phyloP scores from a whole-genome alignment of 2,329 filamentous ascomycete species.

The Colletotrichum liriopes region DNA sequence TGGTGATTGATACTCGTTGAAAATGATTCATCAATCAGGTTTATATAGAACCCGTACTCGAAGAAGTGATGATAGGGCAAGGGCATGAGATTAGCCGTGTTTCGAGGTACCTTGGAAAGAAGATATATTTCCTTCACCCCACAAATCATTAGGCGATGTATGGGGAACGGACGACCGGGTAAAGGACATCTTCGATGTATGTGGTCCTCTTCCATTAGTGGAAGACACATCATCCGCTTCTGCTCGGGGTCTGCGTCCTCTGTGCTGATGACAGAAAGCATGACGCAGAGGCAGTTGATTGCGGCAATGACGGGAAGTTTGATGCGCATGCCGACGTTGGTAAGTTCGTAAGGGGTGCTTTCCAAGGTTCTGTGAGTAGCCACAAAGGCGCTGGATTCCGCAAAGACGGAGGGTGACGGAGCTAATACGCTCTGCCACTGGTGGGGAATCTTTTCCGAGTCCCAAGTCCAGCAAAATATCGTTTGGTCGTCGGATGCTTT shows the following conservation, averaged over 20 bases:
- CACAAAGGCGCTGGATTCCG: slow-evolving; percentile 16
- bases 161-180: slow-evolving; percentile 19
- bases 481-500: slow-evolving; percentile 25
- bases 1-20: slow-evolving; percentile 19
- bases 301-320: slow-evolving; percentile 28
- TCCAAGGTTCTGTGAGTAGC: slow-evolving; percentile 14
- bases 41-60: slow-evolving; percentile 28
- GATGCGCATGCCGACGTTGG: slow-evolving; percentile 34
- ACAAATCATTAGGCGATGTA: slow-evolving; percentile 23
- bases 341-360: slow-evolving; percentile 27
- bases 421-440: slow-evolving; percentile 31
- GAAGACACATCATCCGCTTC: slow-evolving; percentile 32
- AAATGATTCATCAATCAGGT: slow-evolving; percentile 23
- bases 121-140: slow-evolving; percentile 28
- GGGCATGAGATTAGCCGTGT: slow-evolving; percentile 16
- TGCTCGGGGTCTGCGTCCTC: slow-evolving; percentile 34
- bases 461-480: slow-evolving; percentile 42
- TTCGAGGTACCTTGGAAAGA: slow-evolving; percentile 18
- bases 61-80: slow-evolving; percentile 31
- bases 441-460: slow-evolving; percentile 28
- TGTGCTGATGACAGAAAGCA: slow-evolving; percentile 36
- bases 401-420: slow-evolving; percentile 33
- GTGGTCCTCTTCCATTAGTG: slow-evolving; percentile 26
- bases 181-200: slow-evolving; percentile 32
- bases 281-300: slow-evolving; percentile 31